Evolutionary conservation across 495 filamentous ascomycete genomes (phyloP), one percentile per base, ranked within the genome.

Genomic region (Trichoderma erinaceum): DNA sequence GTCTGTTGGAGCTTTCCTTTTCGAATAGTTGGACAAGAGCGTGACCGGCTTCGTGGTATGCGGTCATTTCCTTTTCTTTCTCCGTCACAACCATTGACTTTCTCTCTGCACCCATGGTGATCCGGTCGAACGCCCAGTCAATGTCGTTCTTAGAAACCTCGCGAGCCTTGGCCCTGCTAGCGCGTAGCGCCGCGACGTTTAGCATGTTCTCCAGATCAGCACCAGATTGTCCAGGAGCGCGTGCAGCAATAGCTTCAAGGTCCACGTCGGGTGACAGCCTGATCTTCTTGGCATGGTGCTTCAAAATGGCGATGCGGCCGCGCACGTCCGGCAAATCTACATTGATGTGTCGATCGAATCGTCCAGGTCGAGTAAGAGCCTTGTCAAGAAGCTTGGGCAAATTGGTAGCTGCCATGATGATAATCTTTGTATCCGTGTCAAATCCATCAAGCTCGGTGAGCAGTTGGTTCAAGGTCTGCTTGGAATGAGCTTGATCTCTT

Each of bases 371-470:
- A 41, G 92, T 97, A 66, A 99, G 81, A 44, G 95, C 95, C 76
- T 97, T 97, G 78, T 99, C 95, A 25, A 99, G 86, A 11, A 92
- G 78, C 75, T 97, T 86, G 25, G 96, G 95, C 75, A 97, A 97
- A 77, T 99, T 99, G 66, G 95, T 99, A 0, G 95, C 95, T 48
- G 88, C 95, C 65, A 99, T 86, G 73, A 99, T 92, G 74, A 99
- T 96, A 50, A 99, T 93, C 70, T 93, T 91, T 63, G 87, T 95
- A 71, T 89, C 91, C 75, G 97, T 94, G 27, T 94, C 92, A 75
- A 99, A 99, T 64, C 95, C 95, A 73, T 99, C 95, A 46, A 99
- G 87, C 74, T 99, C 96, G n/a, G 95, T 97, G 21, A 99, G 87
- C 48, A 99, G 86, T 78, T 99, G 96, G 74, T 99, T 99, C 70